phyloP scores from a whole-genome alignment of 805 yeast species.

The Cyberlindnera saturnus region DNA sequence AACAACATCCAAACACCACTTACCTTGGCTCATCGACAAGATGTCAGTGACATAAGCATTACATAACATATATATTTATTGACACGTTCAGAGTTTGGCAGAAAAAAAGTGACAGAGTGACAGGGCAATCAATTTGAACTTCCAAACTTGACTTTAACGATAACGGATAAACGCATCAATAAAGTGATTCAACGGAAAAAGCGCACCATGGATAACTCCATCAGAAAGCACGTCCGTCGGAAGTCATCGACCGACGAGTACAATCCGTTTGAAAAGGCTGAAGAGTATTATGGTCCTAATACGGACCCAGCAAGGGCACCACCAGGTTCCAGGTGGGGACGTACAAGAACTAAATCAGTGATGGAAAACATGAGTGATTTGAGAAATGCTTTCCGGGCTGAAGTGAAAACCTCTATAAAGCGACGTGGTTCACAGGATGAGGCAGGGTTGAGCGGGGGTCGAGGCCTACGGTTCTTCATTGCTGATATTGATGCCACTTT shows the following conservation, averaged over 20 bases:
- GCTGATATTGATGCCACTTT: constrained; percentile 71
- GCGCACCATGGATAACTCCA: neutral
- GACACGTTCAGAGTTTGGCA: too few species aligned
- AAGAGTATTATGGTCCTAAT: constrained; percentile 60
- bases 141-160: too few species aligned
- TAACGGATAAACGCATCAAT: too few species aligned
- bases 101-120: too few species aligned
- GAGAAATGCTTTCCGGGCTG: constrained; percentile 16
- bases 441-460: constrained; percentile 29
- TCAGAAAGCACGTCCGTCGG: constrained; percentile 8
- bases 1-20: too few species aligned
- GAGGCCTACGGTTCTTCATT: constrained; percentile 51
- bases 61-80: too few species aligned
- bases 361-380: constrained; percentile 23
- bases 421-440: constrained; percentile 55
- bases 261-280: constrained; percentile 64
- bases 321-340: constrained; percentile 35
- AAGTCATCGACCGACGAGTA: constrained; percentile 23
- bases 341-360: constrained; percentile 55
- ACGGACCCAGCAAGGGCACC: constrained; percentile 47
- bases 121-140: too few species aligned
- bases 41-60: too few species aligned
- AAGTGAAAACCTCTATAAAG: constrained; percentile 24
- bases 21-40: too few species aligned
- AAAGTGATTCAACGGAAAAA: too few species aligned